phyloP scores from a whole-genome alignment of 257 asterid genomes.

The Verbena officinalis region DNA sequence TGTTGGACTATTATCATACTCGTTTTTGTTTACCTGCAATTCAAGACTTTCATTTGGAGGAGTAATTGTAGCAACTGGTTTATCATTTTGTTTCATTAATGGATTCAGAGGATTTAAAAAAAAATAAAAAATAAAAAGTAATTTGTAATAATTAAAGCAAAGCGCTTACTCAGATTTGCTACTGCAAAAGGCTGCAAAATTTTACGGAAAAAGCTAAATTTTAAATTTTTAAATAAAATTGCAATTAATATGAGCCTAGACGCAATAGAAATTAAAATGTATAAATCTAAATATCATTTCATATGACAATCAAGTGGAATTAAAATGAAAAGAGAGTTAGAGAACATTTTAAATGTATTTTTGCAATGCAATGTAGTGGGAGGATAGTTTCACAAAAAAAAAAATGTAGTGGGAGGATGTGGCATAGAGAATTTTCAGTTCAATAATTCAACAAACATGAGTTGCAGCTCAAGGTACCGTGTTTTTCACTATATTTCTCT shows the following conservation, averaged over 20 bases:
- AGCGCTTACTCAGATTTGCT: not conserved
- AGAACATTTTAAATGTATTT: not conserved
- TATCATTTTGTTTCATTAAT: not conserved
- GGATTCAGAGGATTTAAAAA: not conserved
- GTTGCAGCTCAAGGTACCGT: constrained; percentile 22
- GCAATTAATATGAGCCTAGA: too few relatives aligned
- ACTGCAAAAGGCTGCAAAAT: not conserved
- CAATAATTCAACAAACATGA: constrained; percentile 10
- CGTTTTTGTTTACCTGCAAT: constrained; percentile 24
- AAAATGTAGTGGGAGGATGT: not conserved
- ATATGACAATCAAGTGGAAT: not conserved
- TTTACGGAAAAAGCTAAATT: constrained; percentile 15
- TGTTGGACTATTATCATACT: constrained; percentile 16
- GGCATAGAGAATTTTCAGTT: constrained; percentile 1
- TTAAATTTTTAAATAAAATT: constrained; percentile 18
- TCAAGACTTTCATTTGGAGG: constrained; percentile 13
- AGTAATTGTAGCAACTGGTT: not conserved
- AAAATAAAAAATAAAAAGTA: too few relatives aligned
- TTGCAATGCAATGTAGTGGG: not conserved
- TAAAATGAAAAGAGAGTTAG: not conserved
- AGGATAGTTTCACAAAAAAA: too few relatives aligned
- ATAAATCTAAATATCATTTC: too few relatives aligned
- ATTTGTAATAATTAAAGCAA: constrained; percentile 2
- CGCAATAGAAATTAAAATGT: too few relatives aligned
- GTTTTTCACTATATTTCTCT: too few relatives aligned